These are phyloP conservation scores for Capsicum baccatum DNA, from an alignment of 257 asterid genomes.

Conservation along the genomic window DNA sequence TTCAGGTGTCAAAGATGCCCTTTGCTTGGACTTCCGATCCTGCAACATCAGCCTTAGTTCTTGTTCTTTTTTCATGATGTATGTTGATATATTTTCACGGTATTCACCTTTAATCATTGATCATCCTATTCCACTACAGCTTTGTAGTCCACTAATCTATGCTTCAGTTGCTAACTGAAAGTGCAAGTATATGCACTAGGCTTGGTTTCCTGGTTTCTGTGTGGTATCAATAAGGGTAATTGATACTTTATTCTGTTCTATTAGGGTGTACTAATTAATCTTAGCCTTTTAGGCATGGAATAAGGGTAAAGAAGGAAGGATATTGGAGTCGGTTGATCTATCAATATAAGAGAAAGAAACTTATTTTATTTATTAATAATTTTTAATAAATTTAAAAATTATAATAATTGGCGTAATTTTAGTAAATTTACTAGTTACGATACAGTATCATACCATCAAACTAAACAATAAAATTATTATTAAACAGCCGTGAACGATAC, in stretches of 20 bases:
- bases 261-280: neutral
- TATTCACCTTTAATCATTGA: neutral
- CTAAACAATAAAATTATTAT: too few relatives aligned
- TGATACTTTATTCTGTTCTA: neutral
- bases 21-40: neutral
- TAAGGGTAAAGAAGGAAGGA: too few relatives aligned
- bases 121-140: neutral
- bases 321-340: too few relatives aligned
- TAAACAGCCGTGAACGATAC: too few relatives aligned
- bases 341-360: too few relatives aligned
- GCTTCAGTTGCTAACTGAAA: neutral
- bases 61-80: constrained; percentile 13
- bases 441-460: too few relatives aligned
- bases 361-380: too few relatives aligned
- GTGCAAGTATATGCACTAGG: constrained; percentile 17
- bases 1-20: neutral
- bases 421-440: too few relatives aligned
- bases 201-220: neutral
- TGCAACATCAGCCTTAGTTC: constrained; percentile 16
- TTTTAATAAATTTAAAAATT: too few relatives aligned
- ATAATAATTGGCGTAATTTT: too few relatives aligned
- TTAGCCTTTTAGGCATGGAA: neutral
- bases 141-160: neutral
- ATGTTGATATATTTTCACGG: constrained; percentile 15
- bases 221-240: neutral